Percentiles rank a stretch among this genome's conserved stretches.
phyloP scores from a whole-genome alignment of 2,329 filamentous ascomycete species.

The Tolypocladium pustulatum region DNA sequence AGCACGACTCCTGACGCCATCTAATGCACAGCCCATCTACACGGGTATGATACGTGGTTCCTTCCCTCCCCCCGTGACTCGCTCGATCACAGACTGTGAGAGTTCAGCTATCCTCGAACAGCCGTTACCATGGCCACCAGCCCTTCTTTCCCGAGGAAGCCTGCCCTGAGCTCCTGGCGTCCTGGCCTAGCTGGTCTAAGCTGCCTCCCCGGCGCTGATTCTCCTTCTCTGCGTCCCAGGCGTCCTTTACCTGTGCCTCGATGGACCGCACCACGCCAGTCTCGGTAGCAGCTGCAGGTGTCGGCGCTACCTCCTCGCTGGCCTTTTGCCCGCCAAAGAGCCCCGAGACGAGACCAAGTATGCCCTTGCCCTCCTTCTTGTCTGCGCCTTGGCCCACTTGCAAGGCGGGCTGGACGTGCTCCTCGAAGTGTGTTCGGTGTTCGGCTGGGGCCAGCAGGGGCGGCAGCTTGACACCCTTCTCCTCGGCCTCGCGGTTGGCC shows the following conservation, averaged over 20 bases:
- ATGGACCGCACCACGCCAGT: constrained; percentile 12
- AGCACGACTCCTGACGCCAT: constrained; percentile 29
- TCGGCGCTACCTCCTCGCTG: constrained; percentile 2
- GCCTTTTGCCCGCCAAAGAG: constrained; percentile 13
- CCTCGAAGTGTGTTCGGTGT: constrained; percentile 24
- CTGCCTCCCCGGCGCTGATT: constrained; percentile 40
- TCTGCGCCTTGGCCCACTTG: constrained; percentile 10
- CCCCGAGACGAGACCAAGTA: constrained; percentile 23
- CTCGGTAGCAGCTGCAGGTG: constrained; percentile 1
- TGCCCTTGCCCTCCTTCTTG: constrained; percentile 20
- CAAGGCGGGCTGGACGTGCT: constrained; percentile 21
- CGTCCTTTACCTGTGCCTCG: constrained; percentile 29
- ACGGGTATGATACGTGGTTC: constrained; percentile 29
- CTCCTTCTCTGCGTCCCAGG: constrained; percentile 38
- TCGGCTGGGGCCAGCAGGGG: constrained; percentile 37
- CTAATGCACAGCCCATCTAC: constrained; percentile 34
- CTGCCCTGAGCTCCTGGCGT: constrained; percentile 14
- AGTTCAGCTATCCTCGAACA: constrained; percentile 3
- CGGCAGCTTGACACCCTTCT: constrained; percentile 35
- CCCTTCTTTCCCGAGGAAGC: constrained; percentile 31
- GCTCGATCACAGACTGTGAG: constrained; percentile 2
- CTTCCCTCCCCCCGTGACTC: constrained; percentile 4
- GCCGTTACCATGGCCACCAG: constrained; percentile 31
- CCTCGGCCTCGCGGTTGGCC: constrained; percentile 37
- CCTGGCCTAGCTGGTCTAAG: constrained; percentile 37